Conservation (phyloP, 768 basidiomycete genomes). For the Lentinula aciculospora region DNA sequence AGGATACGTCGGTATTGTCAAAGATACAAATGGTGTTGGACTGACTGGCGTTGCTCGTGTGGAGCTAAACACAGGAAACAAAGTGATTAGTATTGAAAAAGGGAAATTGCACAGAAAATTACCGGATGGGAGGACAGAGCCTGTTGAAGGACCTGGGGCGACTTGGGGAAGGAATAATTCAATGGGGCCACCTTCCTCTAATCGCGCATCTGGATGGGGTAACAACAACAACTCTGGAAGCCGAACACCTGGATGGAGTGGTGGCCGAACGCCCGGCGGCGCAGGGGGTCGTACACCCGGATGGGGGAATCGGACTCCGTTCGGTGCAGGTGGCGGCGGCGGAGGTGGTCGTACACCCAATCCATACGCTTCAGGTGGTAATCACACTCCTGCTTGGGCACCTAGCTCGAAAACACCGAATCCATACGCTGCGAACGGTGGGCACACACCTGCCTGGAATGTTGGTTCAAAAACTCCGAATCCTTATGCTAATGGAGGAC, state of each 20-base stretch:
- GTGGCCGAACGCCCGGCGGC: slow-evolving; percentile 25
- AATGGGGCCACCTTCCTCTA: slow-evolving; percentile 29
- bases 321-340: slow-evolving; percentile 10
- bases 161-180: slow-evolving; percentile 8
- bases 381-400: slow-evolving; percentile 67
- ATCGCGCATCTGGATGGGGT: slow-evolving; percentile 27
- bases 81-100: slow-evolving; percentile 83
- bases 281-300: slow-evolving; percentile 46
- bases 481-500: slow-evolving; percentile 33
- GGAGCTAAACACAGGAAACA: slow-evolving; percentile 85
- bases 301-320: slow-evolving; percentile 24
- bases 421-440: slow-evolving; percentile 49
- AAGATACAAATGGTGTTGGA: slow-evolving; percentile 81
- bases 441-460: slow-evolving; percentile 68
- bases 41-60: slow-evolving; percentile 58
- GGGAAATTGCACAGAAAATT: slow-evolving; percentile 65
- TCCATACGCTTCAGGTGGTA: slow-evolving; percentile 45
- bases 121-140: slow-evolving; percentile 54
- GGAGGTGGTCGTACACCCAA: slow-evolving; percentile 59
- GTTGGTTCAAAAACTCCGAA: slow-evolving; percentile 63
- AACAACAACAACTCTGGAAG: slow-evolving; percentile 18
- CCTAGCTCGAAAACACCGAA: slow-evolving; percentile 64
- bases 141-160: slow-evolving; percentile 34
- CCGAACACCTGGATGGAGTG: not conserved
- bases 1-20: slow-evolving; percentile 87